Base-by-base conservation (phyloP, 805 yeast species). In the Teunomyces tritomae region DNA sequence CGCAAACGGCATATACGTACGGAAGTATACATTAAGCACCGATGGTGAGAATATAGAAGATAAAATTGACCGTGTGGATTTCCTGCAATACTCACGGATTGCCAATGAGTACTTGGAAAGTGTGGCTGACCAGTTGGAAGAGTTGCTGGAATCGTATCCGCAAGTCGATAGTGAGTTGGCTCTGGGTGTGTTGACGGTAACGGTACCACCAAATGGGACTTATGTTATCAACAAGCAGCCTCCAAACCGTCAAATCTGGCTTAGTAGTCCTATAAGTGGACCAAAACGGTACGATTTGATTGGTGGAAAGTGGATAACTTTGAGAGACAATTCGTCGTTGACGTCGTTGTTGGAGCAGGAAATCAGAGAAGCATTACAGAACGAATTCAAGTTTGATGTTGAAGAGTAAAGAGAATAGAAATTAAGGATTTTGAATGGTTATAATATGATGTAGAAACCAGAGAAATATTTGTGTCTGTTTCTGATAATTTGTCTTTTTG, bases 161-260 rank as follows among this genome's bases (percentile, higher is more conserved):
- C 79, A 79, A 28, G 66, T 89, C n/a, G 90, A 87, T 63, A 78
- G 84, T 49, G 89, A 94, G 67, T 78, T 86, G 59, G 70, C 87
- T 56, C 92, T 86, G 54, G 99, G 99, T 6, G 97, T 94, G 7
- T 66, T 94, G 67, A 83, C 92, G 1, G 64, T 94, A 48, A 80
- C 75, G 5, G 57, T 87, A 13, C 88, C 92, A 3, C 79, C 83
- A 1, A 71, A 74, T 13, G 98, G 97, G 1, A 79, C 91, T 0
- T 94, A 94, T 62, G 96, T 94, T 27, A 84, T 94, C 61, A 94
- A 94, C 71, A 92, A 90, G 62, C 98, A 94, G 68, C 99, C 99
- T 1, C 97, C 99, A 3, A 94, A 90, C 68, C 86, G 88, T 67
- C 99, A 94, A 65, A 85, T 94, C 28, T 94, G 99, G 99, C 76